These are phyloP conservation scores for Mariannaea sp. DNA, from an alignment of 2,329 filamentous ascomycete species.

Conservation along the genomic window DNA sequence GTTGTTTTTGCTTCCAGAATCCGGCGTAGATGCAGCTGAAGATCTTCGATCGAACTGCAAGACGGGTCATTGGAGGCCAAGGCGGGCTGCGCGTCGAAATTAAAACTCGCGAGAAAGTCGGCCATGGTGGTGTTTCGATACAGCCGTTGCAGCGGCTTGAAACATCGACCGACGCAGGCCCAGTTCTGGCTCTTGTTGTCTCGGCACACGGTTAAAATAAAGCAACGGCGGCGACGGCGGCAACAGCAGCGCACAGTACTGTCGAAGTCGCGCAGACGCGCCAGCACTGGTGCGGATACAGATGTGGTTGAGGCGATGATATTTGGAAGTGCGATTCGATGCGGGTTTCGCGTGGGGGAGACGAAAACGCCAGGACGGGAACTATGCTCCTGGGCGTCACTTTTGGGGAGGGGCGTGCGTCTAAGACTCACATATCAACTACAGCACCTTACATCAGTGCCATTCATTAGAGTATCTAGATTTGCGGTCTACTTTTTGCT, in stretches of 20 bases:
- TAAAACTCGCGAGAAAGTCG: slow-evolving; percentile 47
- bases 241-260: slow-evolving; percentile 8
- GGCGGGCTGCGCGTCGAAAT: slow-evolving; percentile 35
- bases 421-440: too few relatives aligned
- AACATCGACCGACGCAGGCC: slow-evolving; percentile 18
- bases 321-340: not conserved
- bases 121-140: slow-evolving; percentile 37
- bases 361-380: too few relatives aligned
- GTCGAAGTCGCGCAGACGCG: slow-evolving; percentile 24
- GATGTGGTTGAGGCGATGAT: slow-evolving; percentile 11
- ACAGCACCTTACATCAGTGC: too few relatives aligned
- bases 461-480: too few relatives aligned
- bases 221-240: slow-evolving; percentile 10
- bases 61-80: slow-evolving; percentile 30
- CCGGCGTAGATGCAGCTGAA: slow-evolving; percentile 51
- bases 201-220: slow-evolving; percentile 8
- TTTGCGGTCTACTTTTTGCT: too few relatives aligned
- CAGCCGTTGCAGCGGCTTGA: not conserved
- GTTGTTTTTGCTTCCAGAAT: slow-evolving; percentile 50
- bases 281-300: slow-evolving; percentile 17
- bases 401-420: too few relatives aligned
- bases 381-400: too few relatives aligned
- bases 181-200: slow-evolving; percentile 27
- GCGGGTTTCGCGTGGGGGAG: not conserved
- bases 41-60: slow-evolving; percentile 49